Percentiles rank a stretch among this genome's conserved stretches.
phyloP scores from a whole-genome alignment of 805 yeast genomes.

The Wickerhamiella cacticola region DNA sequence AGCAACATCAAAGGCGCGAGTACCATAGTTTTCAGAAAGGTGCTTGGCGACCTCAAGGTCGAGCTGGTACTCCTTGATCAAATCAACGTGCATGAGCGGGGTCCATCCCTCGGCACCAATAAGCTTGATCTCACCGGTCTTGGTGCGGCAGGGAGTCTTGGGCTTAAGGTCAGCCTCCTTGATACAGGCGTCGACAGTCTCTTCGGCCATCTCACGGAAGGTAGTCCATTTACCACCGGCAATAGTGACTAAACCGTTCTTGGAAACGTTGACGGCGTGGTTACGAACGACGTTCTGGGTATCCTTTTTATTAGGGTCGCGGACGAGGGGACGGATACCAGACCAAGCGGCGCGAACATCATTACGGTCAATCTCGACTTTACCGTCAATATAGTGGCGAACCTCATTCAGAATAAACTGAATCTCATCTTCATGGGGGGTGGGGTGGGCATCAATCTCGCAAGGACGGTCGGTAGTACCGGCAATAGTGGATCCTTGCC shows the following conservation, averaged over 20 bases:
- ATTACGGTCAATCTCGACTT: slow-evolving; percentile 75
- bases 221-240: slow-evolving; percentile 99
- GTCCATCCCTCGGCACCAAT: slow-evolving; percentile 78
- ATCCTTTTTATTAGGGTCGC: slow-evolving; percentile 48
- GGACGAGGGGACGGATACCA: slow-evolving; percentile 89
- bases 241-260: slow-evolving; percentile 69
- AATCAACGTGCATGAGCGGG: slow-evolving; percentile 57
- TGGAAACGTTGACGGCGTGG: slow-evolving; percentile 64
- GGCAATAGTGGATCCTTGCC: slow-evolving; percentile 94
- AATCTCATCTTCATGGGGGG: slow-evolving; percentile 79
- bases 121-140: slow-evolving; percentile 36
- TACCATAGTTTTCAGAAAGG: slow-evolving; percentile 77
- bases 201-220: slow-evolving; percentile 94
- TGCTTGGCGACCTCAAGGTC: slow-evolving; percentile 69
- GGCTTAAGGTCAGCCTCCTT: slow-evolving; percentile 33
- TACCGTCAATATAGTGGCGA: slow-evolving; percentile 64
- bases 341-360: slow-evolving; percentile 95
- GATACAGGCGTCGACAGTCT: slow-evolving; percentile 67
- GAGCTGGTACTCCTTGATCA: slow-evolving; percentile 65
- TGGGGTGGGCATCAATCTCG: slow-evolving; percentile 39
- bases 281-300: slow-evolving; percentile 89
- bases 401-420: slow-evolving; percentile 76
- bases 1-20: slow-evolving; percentile 59
- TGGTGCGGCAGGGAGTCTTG: slow-evolving; percentile 40
- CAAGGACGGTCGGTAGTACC: slow-evolving; percentile 91